Evolutionary conservation across 805 yeast genomes (phyloP), one percentile per base, ranked within the genome.

Genomic region (Millerozyma miso): DNA sequence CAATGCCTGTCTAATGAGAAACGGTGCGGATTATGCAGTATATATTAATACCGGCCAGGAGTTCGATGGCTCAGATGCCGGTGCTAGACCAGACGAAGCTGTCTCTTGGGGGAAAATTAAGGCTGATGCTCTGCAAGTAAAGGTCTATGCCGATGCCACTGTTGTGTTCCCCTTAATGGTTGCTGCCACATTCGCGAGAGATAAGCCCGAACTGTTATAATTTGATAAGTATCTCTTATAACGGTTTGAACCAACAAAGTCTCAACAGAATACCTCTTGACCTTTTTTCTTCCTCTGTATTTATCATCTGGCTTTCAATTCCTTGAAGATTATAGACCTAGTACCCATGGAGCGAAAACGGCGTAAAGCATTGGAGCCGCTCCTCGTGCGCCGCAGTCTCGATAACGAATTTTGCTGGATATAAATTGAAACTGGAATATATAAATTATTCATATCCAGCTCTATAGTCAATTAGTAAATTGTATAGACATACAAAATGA

Each of bases 11-110:
- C 73, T 93, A 54, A 93, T 93, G 99, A 85, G 99, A 74, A 95
- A 93, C 56, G 99, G 99, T 57, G 99, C 99, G 17, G 99, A 93
- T 63, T 88, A 83, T 60, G 98, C 99, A 4, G 97, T 93, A 15
- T 93, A 80, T 67, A 91, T 93, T 62, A 93, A 93, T 67, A 93
- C 99, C 13, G 99, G 97, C 37, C 98, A 93, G 69, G 99, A 93
- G 63, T 93, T 89, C 56, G 99, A 93, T 60, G 99, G 99, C 37
- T 88, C 97, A 18, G 99, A 93, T 65, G 98, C 99, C 8, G 99
- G 99, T 51, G 99, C 99, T 4, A 80, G 99, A 62, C 98, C 98
- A 1, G 99, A 93, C 63, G 99, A 93, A 69, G 99, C 99, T 19
- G 85, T 93, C 41, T 85, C 96, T 33, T 93, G 99, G 99, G 99